These are phyloP conservation scores for Talaromyces verruculosus DNA, from an alignment of 2,329 filamentous ascomycete species.

Conservation along the genomic window DNA sequence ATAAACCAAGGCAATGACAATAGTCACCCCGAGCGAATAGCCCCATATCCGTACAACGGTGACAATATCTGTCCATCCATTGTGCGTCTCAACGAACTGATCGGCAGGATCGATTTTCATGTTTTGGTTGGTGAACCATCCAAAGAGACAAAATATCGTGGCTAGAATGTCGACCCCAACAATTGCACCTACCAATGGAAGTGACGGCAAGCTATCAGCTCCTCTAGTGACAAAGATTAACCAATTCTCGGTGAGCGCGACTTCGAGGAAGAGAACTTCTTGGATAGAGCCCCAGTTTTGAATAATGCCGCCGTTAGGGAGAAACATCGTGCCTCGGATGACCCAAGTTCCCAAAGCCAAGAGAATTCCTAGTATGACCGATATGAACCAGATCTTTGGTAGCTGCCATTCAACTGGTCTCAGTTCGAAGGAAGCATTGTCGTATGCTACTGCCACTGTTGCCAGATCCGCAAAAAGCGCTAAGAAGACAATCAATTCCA, in stretches of 20 bases:
- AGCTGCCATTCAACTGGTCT: slow-evolving; percentile 80
- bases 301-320: slow-evolving; percentile 69
- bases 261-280: slow-evolving; percentile 82
- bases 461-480: slow-evolving; percentile 78
- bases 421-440: slow-evolving; percentile 75
- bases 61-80: slow-evolving; percentile 61
- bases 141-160: slow-evolving; percentile 73
- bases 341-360: slow-evolving; percentile 74
- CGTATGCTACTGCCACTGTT: slow-evolving; percentile 78
- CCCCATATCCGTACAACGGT: slow-evolving; percentile 54
- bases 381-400: slow-evolving; percentile 77
- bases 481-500: slow-evolving; percentile 75
- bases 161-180: slow-evolving; percentile 69
- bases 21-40: slow-evolving; percentile 52
- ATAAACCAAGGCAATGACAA: slow-evolving; percentile 54
- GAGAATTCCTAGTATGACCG: slow-evolving; percentile 58
- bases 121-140: slow-evolving; percentile 64
- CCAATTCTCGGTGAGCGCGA: slow-evolving; percentile 93
- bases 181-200: slow-evolving; percentile 70
- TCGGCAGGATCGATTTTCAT: slow-evolving; percentile 34
- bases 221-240: slow-evolving; percentile 94
- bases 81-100: slow-evolving; percentile 39
- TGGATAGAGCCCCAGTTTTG: slow-evolving; percentile 73
- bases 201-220: slow-evolving; percentile 69
- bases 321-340: slow-evolving; percentile 68